phyloP scores from a whole-genome alignment of 225 moss, liverwort and hornwort species.

The Marchantia polymorpha region DNA sequence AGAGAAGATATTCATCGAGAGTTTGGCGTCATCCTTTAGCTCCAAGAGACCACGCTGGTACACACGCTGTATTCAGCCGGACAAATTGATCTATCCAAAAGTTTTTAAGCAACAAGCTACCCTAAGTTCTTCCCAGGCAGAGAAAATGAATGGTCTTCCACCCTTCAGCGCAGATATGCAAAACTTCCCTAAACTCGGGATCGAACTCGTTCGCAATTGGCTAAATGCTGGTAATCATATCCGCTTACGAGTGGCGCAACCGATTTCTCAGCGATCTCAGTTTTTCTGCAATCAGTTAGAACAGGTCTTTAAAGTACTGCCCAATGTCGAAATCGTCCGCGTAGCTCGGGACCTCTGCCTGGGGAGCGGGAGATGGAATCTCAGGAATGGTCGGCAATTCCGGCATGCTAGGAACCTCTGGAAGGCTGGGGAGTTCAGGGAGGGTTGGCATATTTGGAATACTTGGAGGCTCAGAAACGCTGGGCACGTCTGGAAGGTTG shows the following conservation, averaged over 20 bases:
- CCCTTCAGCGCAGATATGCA: no score
- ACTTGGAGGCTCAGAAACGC: not conserved
- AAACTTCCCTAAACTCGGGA: no score
- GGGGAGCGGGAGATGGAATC: not conserved
- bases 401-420: not conserved
- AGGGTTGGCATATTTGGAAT: not conserved
- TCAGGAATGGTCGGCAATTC: not conserved
- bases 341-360: not conserved
- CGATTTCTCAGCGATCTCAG: no score
- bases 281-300: not conserved
- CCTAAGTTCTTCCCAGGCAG: not conserved
- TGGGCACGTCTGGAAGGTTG: not conserved
- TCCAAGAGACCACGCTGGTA: no score
- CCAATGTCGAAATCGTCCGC: not conserved
- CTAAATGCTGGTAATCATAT: no score
- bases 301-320: conserved; percentile 13
- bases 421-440: not conserved
- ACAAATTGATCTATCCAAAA: no score
- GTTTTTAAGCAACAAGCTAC: not conserved
- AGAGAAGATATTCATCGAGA: no score
- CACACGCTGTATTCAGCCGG: no score
- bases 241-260: no score
- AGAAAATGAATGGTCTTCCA: not conserved
- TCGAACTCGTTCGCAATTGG: no score
- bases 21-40: no score